A percentile compares a stretch with the other conserved stretches of the same genome.
Conservation (phyloP, 495 filamentous ascomycete species). For the Talaromyces thailandensis region DNA sequence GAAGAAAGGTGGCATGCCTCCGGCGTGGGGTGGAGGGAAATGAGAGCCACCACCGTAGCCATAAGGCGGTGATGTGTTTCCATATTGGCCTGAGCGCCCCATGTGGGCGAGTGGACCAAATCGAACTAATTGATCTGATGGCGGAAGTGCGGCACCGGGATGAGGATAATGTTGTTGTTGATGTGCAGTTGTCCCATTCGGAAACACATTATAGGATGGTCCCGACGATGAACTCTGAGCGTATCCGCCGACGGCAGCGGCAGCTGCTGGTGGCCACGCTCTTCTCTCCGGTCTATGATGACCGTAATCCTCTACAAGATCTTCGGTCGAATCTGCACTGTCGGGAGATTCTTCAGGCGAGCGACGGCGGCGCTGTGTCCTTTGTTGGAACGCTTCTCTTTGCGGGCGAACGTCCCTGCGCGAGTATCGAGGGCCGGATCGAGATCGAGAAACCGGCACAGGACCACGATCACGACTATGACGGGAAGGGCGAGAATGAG, state of each 20-base stretch:
- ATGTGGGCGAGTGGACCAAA: constrained; percentile 29
- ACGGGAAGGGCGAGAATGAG: constrained; percentile 46
- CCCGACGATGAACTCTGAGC: constrained; percentile 38
- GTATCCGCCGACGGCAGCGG: constrained; percentile 29
- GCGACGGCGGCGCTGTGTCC: constrained; percentile 33
- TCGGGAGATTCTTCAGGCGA: constrained; percentile 44
- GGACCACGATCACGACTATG: constrained; percentile 25
- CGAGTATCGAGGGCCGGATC: constrained; percentile 31
- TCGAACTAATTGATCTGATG: constrained; percentile 32
- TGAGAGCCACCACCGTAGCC: constrained; percentile 19
- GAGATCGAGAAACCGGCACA: constrained; percentile 32
- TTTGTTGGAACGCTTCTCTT: constrained; percentile 25
- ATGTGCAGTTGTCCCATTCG: constrained; percentile 14
- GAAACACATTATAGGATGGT: constrained; percentile 26
- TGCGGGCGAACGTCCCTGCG: constrained; percentile 33
- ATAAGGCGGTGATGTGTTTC: constrained; percentile 23
- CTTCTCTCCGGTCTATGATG: constrained; percentile 28
- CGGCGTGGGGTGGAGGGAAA: constrained; percentile 24
- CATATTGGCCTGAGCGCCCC: constrained; percentile 23
- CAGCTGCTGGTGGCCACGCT: constrained; percentile 25
- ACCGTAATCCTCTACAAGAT: constrained; percentile 28
- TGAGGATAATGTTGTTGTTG: constrained; percentile 9
- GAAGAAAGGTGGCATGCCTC: constrained; percentile 28
- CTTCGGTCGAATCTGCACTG: constrained; percentile 45
- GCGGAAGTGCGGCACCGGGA: constrained; percentile 19